Conservation (phyloP, 2,329 filamentous ascomycete species). For the Aquanectria penicillioides region DNA sequence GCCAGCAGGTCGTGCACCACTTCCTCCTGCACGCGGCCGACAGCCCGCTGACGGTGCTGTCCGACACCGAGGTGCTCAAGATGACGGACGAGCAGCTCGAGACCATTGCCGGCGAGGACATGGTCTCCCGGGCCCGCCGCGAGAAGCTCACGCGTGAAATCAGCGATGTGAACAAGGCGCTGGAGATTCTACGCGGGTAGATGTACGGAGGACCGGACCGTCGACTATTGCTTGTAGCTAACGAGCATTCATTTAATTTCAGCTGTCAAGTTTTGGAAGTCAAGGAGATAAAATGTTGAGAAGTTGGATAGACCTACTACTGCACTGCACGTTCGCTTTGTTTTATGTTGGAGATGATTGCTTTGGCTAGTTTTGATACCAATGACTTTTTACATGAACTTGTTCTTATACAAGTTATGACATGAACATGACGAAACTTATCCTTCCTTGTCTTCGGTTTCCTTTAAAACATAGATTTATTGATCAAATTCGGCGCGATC, state of each 20-base stretch:
- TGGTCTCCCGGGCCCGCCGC: constrained; percentile 51
- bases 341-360: neutral
- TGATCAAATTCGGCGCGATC: too few species aligned
- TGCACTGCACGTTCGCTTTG: too few species aligned
- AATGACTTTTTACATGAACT: neutral
- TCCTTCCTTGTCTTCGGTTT: too few species aligned
- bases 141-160: constrained; percentile 57
- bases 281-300: neutral
- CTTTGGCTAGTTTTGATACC: constrained; percentile 4
- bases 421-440: too few species aligned
- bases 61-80: constrained; percentile 57
- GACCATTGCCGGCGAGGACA: constrained; percentile 68
- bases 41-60: constrained; percentile 64
- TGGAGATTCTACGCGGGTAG: constrained; percentile 37
- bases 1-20: constrained; percentile 65
- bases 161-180: constrained; percentile 52
- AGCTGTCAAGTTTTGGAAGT: too few species aligned
- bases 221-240: too few species aligned
- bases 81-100: constrained; percentile 61
- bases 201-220: constrained; percentile 14
- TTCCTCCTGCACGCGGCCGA: constrained; percentile 59
- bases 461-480: too few species aligned
- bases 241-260: too few species aligned
- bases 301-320: neutral
- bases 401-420: too few species aligned